Conservation (phyloP, 805 yeast genomes). For the Teunomyces aglyptinius region DNA sequence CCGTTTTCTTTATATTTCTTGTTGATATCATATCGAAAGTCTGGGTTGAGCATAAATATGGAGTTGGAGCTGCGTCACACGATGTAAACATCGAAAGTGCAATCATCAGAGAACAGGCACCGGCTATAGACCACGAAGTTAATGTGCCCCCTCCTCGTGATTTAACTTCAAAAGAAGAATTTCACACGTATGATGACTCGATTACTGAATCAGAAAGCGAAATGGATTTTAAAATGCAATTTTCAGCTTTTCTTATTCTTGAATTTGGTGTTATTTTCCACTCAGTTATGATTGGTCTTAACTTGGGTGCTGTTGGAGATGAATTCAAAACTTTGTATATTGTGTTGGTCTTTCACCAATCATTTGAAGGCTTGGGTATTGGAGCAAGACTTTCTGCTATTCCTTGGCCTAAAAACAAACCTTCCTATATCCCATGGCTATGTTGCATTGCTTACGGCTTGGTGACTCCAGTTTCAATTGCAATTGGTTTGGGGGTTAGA, state of each 20-base stretch:
- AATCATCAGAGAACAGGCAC: neutral
- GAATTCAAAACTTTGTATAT: slow-evolving; percentile 28
- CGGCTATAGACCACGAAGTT: slow-evolving; percentile 13
- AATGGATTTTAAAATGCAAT: neutral
- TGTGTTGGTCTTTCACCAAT: slow-evolving; percentile 31
- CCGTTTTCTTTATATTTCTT: slow-evolving; percentile 47
- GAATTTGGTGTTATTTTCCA: slow-evolving; percentile 28
- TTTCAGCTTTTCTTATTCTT: slow-evolving; percentile 8
- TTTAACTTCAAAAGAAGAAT: neutral
- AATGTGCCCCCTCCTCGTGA: neutral
- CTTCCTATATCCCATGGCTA: neutral
- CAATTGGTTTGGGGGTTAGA: slow-evolving; percentile 29
- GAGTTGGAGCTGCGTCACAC: slow-evolving; percentile 11
- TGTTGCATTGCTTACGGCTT: slow-evolving; percentile 5
- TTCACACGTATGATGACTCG: neutral
- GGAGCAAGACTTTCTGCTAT: slow-evolving; percentile 24
- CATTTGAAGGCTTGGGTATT: slow-evolving; percentile 31
- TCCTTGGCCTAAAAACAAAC: slow-evolving; percentile 1
- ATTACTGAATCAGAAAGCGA: neutral
- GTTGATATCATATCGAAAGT: slow-evolving; percentile 49
- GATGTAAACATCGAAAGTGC: neutral
- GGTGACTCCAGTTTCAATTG: slow-evolving; percentile 32
- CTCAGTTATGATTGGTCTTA: slow-evolving; percentile 28
- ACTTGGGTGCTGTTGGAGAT: slow-evolving; percentile 30
- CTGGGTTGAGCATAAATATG: slow-evolving; percentile 31